Evolutionary conservation across 2,329 filamentous ascomycete genomes (phyloP).

Genomic region (Cladosporium sp.): DNA sequence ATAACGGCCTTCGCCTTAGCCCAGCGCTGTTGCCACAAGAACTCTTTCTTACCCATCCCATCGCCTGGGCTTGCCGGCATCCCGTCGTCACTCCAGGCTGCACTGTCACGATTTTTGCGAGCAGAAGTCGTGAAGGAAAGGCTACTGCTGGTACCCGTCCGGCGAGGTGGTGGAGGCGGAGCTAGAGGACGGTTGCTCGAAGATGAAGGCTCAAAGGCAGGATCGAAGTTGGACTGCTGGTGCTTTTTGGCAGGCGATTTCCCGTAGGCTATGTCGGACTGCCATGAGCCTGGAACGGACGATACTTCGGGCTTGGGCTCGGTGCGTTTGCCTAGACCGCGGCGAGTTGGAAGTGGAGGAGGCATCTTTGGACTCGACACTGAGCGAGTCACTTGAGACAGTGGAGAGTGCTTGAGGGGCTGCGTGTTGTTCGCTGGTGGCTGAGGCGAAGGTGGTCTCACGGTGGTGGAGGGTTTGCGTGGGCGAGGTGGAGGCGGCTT

Average conservation of each 20-base stretch:
- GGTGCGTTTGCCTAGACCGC: conserved; percentile 35
- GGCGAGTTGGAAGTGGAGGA: conserved; percentile 32
- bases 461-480: conserved; percentile 32
- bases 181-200: conserved; percentile 14
- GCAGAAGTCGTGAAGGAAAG: conserved; percentile 7
- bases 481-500: conserved; percentile 31
- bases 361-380: conserved; percentile 18
- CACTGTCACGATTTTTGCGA: conserved; percentile 24
- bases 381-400: conserved; percentile 32
- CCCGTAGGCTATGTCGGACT: conserved; percentile 12
- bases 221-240: neutral
- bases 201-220: conserved; percentile 2
- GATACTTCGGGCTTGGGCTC: conserved; percentile 36
- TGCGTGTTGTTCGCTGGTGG: conserved; percentile 7
- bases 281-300: conserved; percentile 22
- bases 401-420: conserved; percentile 23
- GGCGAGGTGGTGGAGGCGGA: conserved; percentile 11
- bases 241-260: neutral
- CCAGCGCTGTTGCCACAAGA: conserved; percentile 67
- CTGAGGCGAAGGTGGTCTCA: conserved; percentile 16
- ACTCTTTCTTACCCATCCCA: conserved; percentile 62
- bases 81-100: conserved; percentile 23
- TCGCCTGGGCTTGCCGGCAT: conserved; percentile 31
- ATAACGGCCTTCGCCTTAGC: conserved; percentile 61
- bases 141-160: conserved; percentile 1